phyloP scores from a whole-genome alignment of 257 asterid genomes.

The Catharanthus roseus region DNA sequence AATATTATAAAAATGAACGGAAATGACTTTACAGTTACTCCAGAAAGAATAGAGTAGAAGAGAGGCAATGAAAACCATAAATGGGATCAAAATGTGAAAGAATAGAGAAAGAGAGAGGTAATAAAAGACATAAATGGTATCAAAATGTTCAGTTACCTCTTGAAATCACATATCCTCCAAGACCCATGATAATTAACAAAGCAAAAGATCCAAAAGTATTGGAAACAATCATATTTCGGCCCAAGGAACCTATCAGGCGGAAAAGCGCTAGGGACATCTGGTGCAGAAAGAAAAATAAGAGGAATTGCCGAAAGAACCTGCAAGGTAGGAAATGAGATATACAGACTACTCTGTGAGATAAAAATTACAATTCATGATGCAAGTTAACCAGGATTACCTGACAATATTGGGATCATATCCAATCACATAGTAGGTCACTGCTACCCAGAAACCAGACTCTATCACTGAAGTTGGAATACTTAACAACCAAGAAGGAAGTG shows the following conservation, averaged over 20 bases:
- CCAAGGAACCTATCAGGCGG: slow-evolving; percentile 89
- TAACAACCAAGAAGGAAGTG: slow-evolving; percentile 89
- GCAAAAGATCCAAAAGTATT: slow-evolving; percentile 98
- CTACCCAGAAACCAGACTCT: slow-evolving; percentile 92
- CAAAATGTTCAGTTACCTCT: slow-evolving; percentile 50
- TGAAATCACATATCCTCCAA: slow-evolving; percentile 92
- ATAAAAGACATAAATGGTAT: background rate
- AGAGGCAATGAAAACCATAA: background rate
- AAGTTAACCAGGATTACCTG: slow-evolving; percentile 37
- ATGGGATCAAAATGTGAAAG: background rate
- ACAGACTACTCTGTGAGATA: background rate
- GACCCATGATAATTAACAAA: slow-evolving; percentile 87
- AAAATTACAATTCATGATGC: background rate
- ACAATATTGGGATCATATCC: slow-evolving; percentile 86
- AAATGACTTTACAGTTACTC: slow-evolving; percentile 2
- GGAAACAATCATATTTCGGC: slow-evolving; percentile 92
- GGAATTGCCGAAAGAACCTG: slow-evolving; percentile 77
- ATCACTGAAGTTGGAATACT: slow-evolving; percentile 78
- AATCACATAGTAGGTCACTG: slow-evolving; percentile 75
- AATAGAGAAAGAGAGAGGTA: background rate
- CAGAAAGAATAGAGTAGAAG: background rate
- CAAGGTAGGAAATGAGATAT: slow-evolving; percentile 17
- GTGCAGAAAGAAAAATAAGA: slow-evolving; percentile 79
- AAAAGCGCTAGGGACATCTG: slow-evolving; percentile 88
- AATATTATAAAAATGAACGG: slow-evolving; percentile 14